Base-by-base conservation (phyloP, 225 moss, liverwort and hornwort genomes). In the Sphagnum contortum region DNA sequence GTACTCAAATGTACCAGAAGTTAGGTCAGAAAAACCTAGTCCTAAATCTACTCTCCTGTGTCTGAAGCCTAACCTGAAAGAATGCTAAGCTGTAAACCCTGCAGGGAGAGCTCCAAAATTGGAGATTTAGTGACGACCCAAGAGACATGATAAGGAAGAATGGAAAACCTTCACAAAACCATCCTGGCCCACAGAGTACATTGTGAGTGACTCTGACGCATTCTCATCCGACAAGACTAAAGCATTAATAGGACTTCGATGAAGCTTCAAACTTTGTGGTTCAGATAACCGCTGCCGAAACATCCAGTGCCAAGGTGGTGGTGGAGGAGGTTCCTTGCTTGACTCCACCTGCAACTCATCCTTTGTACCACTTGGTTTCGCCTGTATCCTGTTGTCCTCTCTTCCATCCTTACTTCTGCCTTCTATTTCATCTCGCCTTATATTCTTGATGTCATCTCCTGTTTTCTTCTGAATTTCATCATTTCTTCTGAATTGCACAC, bases 121-220 rank as follows among this genome's bases (percentile, higher is more conserved):
- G 29, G 29, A 29, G 29, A 29, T 29, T 29, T 29, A 29, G 29
- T 29, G 29, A 29, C 0, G 9, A 61, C 3, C 12, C 48, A 4
- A 60, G 60, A 45, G 29, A 7, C 45, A 60, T 13, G 12, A 60
- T 13, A 60, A 12, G n/a, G 45, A 6, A 45, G 8, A 60, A 5
- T 13, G 59, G 45, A 9, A 56, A 9, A 82, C 96, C 91, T 98
- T 98, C 47, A 98, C 87, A 66, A 85, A 98, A 51, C 90, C 93
- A 75, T 91, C 90, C 60, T 84, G 89, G 66, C 87, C 93, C 57
- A 80, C 88, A 46, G 93, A 90, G 57, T 93, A 98, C 90, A 93
- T 83, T 57, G 90, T 93, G 12, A 98, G 79, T 44, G 85, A 89
- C 67, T 92, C 90, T 5, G 96, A 87, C 61, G 89, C 96, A 87